Percentiles rank a stretch among this genome's conserved stretches.
phyloP scores from a whole-genome alignment of 176 grass and related monocot genomes.

The Tillandsia leiboldiana region DNA sequence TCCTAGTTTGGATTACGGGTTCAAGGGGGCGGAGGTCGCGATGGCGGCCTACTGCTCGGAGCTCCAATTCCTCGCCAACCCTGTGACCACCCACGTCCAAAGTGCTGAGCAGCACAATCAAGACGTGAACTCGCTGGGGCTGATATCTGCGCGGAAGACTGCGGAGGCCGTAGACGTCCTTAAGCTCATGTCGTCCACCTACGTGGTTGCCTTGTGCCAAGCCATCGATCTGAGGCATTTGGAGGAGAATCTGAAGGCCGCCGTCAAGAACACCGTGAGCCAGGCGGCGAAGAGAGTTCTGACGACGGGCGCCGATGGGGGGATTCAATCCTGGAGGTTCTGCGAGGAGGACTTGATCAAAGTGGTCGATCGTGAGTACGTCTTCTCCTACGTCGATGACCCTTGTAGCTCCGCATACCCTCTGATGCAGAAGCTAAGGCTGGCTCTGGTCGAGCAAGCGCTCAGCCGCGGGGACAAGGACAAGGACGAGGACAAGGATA shows the following conservation, averaged over 20 bases:
- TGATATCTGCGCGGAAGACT: slow-evolving; percentile 4
- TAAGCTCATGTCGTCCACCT: not conserved
- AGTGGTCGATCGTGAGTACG: not conserved
- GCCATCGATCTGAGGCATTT: slow-evolving; percentile 10
- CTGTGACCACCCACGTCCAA: slow-evolving; percentile 6
- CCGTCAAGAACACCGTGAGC: not conserved
- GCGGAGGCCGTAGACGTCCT: not conserved
- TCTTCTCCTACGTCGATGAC: slow-evolving; percentile 1
- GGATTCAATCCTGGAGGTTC: not conserved
- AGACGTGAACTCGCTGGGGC: slow-evolving; percentile 7
- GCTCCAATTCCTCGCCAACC: slow-evolving; percentile 1
- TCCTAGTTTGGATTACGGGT: slow-evolving; percentile 3
- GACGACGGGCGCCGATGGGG: not conserved
- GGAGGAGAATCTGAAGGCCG: not conserved
- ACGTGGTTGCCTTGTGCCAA: slow-evolving; percentile 3
- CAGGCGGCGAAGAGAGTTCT: not conserved
- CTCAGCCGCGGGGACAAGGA: not conserved
- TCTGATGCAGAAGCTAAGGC: slow-evolving; percentile 1
- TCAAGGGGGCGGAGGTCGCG: slow-evolving; percentile 11
- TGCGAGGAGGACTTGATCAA: not conserved
- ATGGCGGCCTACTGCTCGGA: slow-evolving; percentile 9
- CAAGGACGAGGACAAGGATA: not conserved
- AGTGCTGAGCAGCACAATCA: slow-evolving; percentile 8
- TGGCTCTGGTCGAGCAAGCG: not conserved
- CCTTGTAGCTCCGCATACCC: not conserved